Conservation (phyloP, 2,329 filamentous ascomycete genomes). For the Rachicladosporium sp. region DNA sequence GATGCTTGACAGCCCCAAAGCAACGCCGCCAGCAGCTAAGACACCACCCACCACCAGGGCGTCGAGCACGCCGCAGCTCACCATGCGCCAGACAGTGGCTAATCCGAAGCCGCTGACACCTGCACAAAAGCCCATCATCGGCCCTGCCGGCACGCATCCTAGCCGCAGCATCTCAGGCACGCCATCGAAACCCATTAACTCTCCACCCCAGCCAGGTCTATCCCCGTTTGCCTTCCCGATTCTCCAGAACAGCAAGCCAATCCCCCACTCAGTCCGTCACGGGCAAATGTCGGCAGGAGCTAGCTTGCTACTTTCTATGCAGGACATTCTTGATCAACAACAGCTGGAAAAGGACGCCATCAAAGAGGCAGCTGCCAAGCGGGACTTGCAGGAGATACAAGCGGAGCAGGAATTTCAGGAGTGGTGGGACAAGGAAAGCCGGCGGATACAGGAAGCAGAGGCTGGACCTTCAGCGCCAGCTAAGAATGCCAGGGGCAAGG, state of each 20-base stretch:
- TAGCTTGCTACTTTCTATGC: conserved; percentile 59
- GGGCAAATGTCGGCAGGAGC: conserved; percentile 50
- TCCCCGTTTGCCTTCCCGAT: conserved; percentile 7
- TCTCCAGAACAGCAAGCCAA: conserved; percentile 22
- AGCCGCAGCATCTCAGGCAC: conserved; percentile 13
- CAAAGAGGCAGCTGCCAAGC: conserved; percentile 72
- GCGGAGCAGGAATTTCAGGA: conserved; percentile 93
- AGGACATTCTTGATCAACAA: conserved; percentile 81
- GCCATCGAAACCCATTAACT: conserved; percentile 7
- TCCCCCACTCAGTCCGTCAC: conserved; percentile 36
- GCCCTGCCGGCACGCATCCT: conserved; percentile 8
- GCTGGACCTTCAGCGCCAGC: conserved; percentile 6
- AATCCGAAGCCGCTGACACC: conserved; percentile 25
- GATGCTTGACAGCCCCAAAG: conserved; percentile 27
- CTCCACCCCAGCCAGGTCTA: background rate
- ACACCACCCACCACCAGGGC: conserved; percentile 19
- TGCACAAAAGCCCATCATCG: conserved; percentile 9
- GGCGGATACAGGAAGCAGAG: conserved; percentile 38
- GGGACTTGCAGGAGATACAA: conserved; percentile 87
- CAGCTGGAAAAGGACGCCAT: conserved; percentile 71
- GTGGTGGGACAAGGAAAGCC: conserved; percentile 86
- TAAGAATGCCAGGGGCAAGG: conserved; percentile 6
- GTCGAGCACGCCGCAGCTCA: conserved; percentile 39
- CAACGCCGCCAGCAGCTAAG: conserved; percentile 17
- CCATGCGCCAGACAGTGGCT: conserved; percentile 49